Evolutionary conservation across 371 early-diverging fungal genomes (phyloP), one percentile per base, ranked within the genome.

Genomic region (Gilbertella persicaria): DNA sequence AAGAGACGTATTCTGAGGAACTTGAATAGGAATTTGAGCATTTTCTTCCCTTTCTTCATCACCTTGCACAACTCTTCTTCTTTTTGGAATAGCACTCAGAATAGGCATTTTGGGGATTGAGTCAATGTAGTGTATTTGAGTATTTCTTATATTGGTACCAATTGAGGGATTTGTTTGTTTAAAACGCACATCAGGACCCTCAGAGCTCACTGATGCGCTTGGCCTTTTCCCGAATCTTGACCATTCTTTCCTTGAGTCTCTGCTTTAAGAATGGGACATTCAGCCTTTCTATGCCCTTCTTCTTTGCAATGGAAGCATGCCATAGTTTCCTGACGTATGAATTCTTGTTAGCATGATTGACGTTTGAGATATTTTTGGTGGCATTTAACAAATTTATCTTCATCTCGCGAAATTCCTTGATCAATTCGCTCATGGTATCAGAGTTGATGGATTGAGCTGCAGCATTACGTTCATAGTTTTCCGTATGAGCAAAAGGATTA

Each of bases 191-290:
- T 8, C 29, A 19, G 28, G 17, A 12, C 23, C 50, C 25, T 24
- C 20, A 33, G 10, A 12, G 2, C 19, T 12, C 19, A 40, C 17
- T 20, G 29, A 38, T 40, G 50, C 12, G 24, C 30, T 10, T 10
- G 4, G 12, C 19, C 50, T 50, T 50, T 50, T 50, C 50, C 50
- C 50, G 26, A 19, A 3, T 33, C 6, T 30, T 33, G 17, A 20
- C 13, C 46, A 2, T 20, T 13, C 10, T 30, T 8, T 12, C 2
- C 10, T 10, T 33, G 33, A 9, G 17, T 6, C n/a, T 24, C 12
- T 1, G 35, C 21, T 14, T 10, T 4, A 0, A 19, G 10, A 5
- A 39, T 24, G 4, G 40, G 38, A 29, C 50, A 50, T 2, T 50
- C 29, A 1, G 1, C 10, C 7, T 38, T 39, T 17, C 25, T 39